phyloP scores from a whole-genome alignment of 2,329 filamentous ascomycete species.

The Alternaria triticimaculans region DNA sequence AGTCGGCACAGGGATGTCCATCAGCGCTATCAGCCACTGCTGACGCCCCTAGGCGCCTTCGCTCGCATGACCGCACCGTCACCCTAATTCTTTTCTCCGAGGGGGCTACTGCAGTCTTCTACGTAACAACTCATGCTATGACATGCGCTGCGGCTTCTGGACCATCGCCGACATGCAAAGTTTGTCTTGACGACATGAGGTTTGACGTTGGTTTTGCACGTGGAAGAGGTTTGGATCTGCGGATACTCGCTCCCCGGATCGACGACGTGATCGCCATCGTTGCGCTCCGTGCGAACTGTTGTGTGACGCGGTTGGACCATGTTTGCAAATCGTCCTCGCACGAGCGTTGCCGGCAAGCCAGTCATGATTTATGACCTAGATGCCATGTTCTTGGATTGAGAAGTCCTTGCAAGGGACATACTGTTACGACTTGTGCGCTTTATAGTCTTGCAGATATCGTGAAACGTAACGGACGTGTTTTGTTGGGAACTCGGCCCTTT shows the following conservation, averaged over 20 bases:
- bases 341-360: constrained; percentile 2
- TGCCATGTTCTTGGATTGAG: neutral
- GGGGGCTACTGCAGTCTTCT: constrained; percentile 9
- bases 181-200: constrained; percentile 2
- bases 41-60: constrained; percentile 9
- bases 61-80: constrained; percentile 11
- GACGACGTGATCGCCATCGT: constrained; percentile 23
- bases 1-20: constrained; percentile 12
- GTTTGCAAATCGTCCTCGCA: constrained; percentile 8
- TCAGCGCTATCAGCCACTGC: constrained; percentile 5
- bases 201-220: neutral
- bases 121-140: constrained; percentile 16
- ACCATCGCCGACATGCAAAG: neutral
- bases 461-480: neutral
- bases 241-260: constrained; percentile 11
- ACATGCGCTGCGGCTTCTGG: constrained; percentile 8
- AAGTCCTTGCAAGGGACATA: neutral
- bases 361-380: neutral
- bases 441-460: neutral
- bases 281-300: constrained; percentile 2
- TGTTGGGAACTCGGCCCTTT: neutral
- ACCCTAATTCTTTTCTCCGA: constrained; percentile 4
- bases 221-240: neutral
- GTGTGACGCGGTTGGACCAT: neutral
- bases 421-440: neutral